These are phyloP conservation scores for Penicillium decumbens DNA, from an alignment of 2,329 filamentous ascomycete genomes.

Conservation along the genomic window DNA sequence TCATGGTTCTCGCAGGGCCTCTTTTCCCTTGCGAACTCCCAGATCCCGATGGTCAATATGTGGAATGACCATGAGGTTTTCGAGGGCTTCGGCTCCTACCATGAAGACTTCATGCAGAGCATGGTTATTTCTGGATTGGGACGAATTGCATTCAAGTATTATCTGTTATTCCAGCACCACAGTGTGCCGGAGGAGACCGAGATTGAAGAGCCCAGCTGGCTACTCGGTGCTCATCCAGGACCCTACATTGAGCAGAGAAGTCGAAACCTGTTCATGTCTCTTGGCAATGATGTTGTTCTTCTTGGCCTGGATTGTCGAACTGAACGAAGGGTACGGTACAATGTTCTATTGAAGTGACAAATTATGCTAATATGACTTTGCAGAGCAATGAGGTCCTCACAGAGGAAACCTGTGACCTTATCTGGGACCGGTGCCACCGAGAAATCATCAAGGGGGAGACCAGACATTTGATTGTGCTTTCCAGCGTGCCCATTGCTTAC, in stretches of 20 bases:
- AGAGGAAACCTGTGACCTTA: constrained; percentile 74
- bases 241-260: constrained; percentile 87
- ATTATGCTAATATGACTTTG: constrained; percentile 20
- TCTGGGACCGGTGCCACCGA: constrained; percentile 78
- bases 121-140: constrained; percentile 87
- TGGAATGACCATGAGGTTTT: constrained; percentile 94
- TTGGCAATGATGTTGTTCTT: constrained; percentile 75
- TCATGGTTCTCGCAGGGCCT: constrained; percentile 96
- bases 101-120: constrained; percentile 83
- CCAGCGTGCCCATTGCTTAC: constrained; percentile 80
- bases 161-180: constrained; percentile 97
- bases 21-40: constrained; percentile 84
- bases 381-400: constrained; percentile 70
- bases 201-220: constrained; percentile 82
- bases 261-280: constrained; percentile 76
- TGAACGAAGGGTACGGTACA: constrained; percentile 61
- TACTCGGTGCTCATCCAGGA: constrained; percentile 71
- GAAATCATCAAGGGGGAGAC: constrained; percentile 81
- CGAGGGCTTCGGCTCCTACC: constrained; percentile 89
- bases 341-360: background rate
- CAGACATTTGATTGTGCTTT: constrained; percentile 81
- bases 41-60: constrained; percentile 98
- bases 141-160: constrained; percentile 94
- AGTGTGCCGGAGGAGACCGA: constrained; percentile 77
- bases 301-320: constrained; percentile 88